phyloP scores from a whole-genome alignment of 2,329 filamentous ascomycete genomes.

The Colletotrichum godetiae region DNA sequence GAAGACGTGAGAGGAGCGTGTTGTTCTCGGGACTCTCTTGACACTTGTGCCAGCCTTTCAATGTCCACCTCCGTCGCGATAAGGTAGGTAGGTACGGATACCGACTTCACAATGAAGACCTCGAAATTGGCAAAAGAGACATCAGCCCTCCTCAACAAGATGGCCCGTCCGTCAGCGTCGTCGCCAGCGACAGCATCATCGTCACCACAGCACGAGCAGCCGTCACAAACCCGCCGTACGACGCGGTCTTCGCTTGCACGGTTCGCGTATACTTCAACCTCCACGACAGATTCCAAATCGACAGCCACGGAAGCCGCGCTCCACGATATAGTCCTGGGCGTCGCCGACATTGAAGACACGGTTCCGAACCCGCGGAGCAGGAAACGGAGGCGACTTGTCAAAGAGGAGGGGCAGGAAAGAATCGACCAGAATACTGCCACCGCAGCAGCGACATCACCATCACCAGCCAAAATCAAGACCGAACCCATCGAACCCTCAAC shows the following conservation, averaged over 20 bases:
- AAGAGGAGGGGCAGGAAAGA: no score
- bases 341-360: slow-evolving; percentile 69
- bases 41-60: neutral
- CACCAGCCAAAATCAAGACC: slow-evolving; percentile 47
- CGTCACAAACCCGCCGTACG: slow-evolving; percentile 54
- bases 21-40: no score
- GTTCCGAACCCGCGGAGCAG: slow-evolving; percentile 46
- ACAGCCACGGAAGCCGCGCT: neutral
- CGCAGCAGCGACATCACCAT: neutral
- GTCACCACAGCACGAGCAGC: slow-evolving; percentile 31
- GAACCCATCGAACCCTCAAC: slow-evolving; percentile 47
- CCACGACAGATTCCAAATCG: slow-evolving; percentile 38
- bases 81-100: neutral
- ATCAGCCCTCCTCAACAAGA: slow-evolving; percentile 61
- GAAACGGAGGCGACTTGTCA: slow-evolving; percentile 59
- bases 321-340: slow-evolving; percentile 14
- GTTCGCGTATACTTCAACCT: slow-evolving; percentile 51
- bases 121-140: slow-evolving; percentile 70
- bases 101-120: slow-evolving; percentile 59
- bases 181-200: neutral
- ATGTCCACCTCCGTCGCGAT: neutral
- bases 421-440: no score
- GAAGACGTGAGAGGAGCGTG: no score
- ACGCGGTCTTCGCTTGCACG: slow-evolving; percentile 62
- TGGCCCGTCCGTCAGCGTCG: slow-evolving; percentile 47